Evolutionary conservation across 805 yeast species (phyloP).

Genomic region (Candida pini): DNA sequence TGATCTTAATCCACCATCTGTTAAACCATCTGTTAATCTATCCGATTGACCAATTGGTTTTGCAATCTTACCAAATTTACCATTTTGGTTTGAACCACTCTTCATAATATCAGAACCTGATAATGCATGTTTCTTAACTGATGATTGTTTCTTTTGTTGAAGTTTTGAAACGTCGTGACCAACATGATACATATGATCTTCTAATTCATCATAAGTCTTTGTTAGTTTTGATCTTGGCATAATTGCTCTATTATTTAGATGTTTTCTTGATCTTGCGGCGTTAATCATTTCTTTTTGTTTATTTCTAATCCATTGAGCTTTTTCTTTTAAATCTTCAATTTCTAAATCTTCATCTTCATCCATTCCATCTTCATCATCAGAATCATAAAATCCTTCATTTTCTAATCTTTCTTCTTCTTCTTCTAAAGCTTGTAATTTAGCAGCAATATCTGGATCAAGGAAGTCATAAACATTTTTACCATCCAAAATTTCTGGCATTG

Average conservation of each 20-base stretch:
- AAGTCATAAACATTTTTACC: conserved; percentile 97
- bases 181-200: conserved; percentile 78
- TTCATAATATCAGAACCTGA: conserved; percentile 80
- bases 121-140: conserved; percentile 26
- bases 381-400: conserved; percentile 90
- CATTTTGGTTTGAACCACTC: conserved; percentile 26
- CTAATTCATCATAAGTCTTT: conserved; percentile 74
- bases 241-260: conserved; percentile 77
- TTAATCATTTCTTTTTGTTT: conserved; percentile 91
- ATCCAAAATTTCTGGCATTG: conserved; percentile 93
- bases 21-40: conserved; percentile 81
- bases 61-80: conserved; percentile 8
- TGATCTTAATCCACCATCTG: conserved; percentile 71
- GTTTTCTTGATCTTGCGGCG: conserved; percentile 81
- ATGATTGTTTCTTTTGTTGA: conserved; percentile 32
- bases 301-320: conserved; percentile 93
- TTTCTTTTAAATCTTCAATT: conserved; percentile 64
- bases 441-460: conserved; percentile 92
- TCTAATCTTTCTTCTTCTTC: conserved; percentile 95
- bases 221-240: conserved; percentile 87
- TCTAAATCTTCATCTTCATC: conserved; percentile 53
- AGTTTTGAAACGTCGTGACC: conserved; percentile 82
- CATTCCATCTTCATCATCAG: conserved; percentile 65
- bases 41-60: conserved; percentile 61
- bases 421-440: conserved; percentile 89